These are phyloP conservation scores for Flagelloscypha sp. DNA, from an alignment of 768 basidiomycete species.

Conservation along the genomic window DNA sequence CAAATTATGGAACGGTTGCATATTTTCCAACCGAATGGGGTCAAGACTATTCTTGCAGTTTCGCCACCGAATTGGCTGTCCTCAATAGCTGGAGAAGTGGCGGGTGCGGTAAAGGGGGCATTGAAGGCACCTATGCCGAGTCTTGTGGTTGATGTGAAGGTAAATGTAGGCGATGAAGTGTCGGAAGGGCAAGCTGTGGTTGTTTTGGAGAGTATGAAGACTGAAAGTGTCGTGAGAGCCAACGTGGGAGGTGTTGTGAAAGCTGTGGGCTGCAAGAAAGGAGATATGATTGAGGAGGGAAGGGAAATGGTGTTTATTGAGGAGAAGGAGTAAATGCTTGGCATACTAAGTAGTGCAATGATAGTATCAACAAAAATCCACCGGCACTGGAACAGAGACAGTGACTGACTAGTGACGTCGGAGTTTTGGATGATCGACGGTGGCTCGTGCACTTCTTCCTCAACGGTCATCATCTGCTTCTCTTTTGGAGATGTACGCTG, in stretches of 20 bases:
- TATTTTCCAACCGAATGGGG: slow-evolving; percentile 56
- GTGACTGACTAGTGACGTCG: no score
- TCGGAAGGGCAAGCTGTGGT: slow-evolving; percentile 76
- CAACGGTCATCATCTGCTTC: no score
- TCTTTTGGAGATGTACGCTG: no score
- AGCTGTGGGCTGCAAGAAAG: slow-evolving; percentile 67
- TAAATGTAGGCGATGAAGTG: slow-evolving; percentile 68
- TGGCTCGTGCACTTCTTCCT: no score
- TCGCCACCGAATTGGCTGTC: slow-evolving; percentile 66
- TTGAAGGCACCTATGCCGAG: slow-evolving; percentile 89
- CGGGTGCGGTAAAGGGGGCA: slow-evolving; percentile 50
- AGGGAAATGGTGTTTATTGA: slow-evolving; percentile 67
- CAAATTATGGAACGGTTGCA: slow-evolving; percentile 67
- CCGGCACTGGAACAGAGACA: no score
- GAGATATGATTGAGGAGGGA: slow-evolving; percentile 90
- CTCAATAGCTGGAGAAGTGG: slow-evolving; percentile 53
- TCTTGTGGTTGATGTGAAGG: slow-evolving; percentile 81
- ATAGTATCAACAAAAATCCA: no score
- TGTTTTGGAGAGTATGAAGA: slow-evolving; percentile 96
- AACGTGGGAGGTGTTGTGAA: slow-evolving; percentile 61
- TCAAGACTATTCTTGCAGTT: slow-evolving; percentile 57
- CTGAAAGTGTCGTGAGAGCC: slow-evolving; percentile 81
- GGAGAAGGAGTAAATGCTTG: no score
- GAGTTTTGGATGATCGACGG: no score
- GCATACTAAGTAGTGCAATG: no score